A percentile compares a stretch with the other conserved stretches of the same genome.
These are phyloP conservation scores for Sclerotinia borealis DNA, from an alignment of 2,329 filamentous ascomycete species.

Conservation along the genomic window DNA sequence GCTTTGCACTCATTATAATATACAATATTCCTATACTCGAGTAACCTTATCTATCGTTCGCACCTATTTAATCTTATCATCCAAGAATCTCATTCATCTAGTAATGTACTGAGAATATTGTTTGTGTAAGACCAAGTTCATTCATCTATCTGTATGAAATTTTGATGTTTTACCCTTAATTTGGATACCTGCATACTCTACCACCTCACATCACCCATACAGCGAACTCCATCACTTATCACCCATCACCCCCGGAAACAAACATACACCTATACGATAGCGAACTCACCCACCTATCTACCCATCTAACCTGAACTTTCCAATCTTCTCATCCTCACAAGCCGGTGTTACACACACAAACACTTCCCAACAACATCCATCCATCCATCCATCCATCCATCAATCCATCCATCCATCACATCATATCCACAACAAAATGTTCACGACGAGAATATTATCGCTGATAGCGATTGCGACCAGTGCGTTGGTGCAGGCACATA, in stretches of 20 bases:
- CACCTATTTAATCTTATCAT: too few relatives aligned
- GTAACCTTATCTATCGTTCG: too few relatives aligned
- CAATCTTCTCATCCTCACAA: not conserved
- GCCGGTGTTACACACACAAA: too few relatives aligned
- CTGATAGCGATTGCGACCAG: constrained; percentile 1
- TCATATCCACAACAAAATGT: not conserved
- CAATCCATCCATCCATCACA: not conserved
- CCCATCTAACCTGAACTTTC: not conserved
- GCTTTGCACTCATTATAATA: not conserved
- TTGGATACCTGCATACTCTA: not conserved
- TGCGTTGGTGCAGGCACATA: constrained; percentile 36
- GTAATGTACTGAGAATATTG: not conserved
- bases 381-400: not conserved
- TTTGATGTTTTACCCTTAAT: not conserved
- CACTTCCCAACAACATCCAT: too few relatives aligned
- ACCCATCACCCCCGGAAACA: not conserved
- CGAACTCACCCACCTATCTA: not conserved
- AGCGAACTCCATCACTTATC: not conserved
- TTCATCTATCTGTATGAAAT: not conserved
- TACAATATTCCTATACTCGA: too few relatives aligned
- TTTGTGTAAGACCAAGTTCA: not conserved
- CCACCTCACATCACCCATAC: not conserved
- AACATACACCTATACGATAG: not conserved
- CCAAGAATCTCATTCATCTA: not conserved
- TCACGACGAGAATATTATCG: not conserved